These are phyloP conservation scores for Stropharia rugosoannulata DNA, from an alignment of 768 basidiomycete species.

Conservation along the genomic window DNA sequence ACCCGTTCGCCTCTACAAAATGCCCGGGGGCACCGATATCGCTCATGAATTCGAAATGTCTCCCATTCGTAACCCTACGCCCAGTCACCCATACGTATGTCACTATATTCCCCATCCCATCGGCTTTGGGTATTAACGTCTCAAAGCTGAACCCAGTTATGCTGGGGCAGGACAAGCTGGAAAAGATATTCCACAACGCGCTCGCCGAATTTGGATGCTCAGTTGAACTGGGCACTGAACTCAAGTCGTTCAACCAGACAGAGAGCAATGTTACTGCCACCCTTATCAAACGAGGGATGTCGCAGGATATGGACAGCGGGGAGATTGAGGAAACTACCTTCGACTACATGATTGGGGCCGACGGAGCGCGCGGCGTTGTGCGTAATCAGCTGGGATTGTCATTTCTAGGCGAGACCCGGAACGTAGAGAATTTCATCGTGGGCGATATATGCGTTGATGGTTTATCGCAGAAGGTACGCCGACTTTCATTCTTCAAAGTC, in stretches of 20 bases:
- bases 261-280: constrained; percentile 34
- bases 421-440: constrained; percentile 32
- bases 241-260: constrained; percentile 40
- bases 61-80: constrained; percentile 26
- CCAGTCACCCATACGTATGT: constrained; percentile 34
- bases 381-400: constrained; percentile 37
- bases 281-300: constrained; percentile 24
- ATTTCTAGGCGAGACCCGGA: constrained; percentile 39
- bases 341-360: constrained; percentile 42
- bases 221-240: constrained; percentile 46
- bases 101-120: background rate
- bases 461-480: constrained; percentile 35
- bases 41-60: constrained; percentile 33
- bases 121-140: background rate
- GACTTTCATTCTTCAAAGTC: background rate
- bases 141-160: constrained; percentile 30
- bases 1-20: constrained; percentile 33
- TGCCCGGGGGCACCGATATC: constrained; percentile 26
- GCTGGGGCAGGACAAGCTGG: constrained; percentile 35
- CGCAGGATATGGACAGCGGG: constrained; percentile 15
- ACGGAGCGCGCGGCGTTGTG: constrained; percentile 43
- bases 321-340: constrained; percentile 27
- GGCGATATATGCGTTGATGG: constrained; percentile 44
- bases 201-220: constrained; percentile 29
- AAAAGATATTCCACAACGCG: constrained; percentile 35